A percentile compares a stretch with the other conserved stretches of the same genome.
These are phyloP conservation scores for Cardiospermum halicacabum DNA, from an alignment of 345 rosid species.

Conservation along the genomic window DNA sequence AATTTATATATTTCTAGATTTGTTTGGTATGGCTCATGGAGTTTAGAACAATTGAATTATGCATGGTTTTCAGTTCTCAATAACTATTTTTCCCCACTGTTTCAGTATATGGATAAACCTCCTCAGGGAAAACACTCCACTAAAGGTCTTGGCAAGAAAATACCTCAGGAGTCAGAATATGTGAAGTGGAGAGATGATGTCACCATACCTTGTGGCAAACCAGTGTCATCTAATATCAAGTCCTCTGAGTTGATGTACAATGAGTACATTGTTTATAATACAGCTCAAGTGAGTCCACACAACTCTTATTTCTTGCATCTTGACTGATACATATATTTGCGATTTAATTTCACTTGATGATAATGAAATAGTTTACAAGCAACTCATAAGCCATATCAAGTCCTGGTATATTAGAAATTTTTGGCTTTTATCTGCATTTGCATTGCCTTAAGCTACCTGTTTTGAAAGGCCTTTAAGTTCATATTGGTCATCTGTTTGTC, in stretches of 20 bases:
- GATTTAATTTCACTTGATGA: background rate
- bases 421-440: background rate
- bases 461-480: background rate
- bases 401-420: background rate
- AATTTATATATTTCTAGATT: background rate
- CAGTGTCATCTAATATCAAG: constrained; percentile 61
- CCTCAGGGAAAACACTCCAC: constrained; percentile 92
- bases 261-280: constrained; percentile 85
- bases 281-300: constrained; percentile 63
- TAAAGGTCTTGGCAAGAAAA: constrained; percentile 85
- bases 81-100: background rate
- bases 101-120: constrained; percentile 79
- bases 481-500: background rate
- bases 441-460: background rate
- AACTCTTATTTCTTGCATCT: background rate
- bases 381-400: background rate
- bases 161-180: constrained; percentile 71
- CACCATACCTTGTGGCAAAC: constrained; percentile 88
- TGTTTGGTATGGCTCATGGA: background rate
- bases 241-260: constrained; percentile 89
- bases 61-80: background rate
- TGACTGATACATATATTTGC: background rate
- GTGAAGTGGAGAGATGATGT: constrained; percentile 83
- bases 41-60: background rate
- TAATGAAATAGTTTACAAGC: background rate